phyloP scores from a whole-genome alignment of 208 protist genomes.

The Herpetomonas samuelpessoai region DNA sequence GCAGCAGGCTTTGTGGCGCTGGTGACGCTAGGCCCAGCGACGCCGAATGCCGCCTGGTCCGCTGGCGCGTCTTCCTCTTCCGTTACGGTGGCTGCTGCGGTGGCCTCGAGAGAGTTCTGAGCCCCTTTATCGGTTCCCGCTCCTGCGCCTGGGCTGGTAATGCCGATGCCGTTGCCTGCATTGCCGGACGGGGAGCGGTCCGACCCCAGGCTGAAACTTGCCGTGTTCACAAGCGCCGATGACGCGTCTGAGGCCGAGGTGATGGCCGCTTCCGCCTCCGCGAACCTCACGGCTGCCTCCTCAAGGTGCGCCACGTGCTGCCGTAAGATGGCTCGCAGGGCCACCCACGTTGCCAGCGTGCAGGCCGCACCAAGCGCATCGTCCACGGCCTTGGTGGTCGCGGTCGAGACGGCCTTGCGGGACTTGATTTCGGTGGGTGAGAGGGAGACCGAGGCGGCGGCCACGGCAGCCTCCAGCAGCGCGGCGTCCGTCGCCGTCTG shows the following conservation, averaged over 20 bases:
- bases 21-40: background rate
- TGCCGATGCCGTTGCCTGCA: background rate
- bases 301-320: constrained; percentile 35
- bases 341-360: constrained; percentile 63
- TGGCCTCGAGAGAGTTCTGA: no score
- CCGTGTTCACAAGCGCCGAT: background rate
- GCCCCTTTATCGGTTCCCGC: no score
- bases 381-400: constrained; percentile 22
- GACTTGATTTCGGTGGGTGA: constrained; percentile 1
- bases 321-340: constrained; percentile 50
- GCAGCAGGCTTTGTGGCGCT: background rate
- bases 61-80: background rate
- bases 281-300: background rate
- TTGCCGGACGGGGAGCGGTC: background rate
- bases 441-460: background rate
- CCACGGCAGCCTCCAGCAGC: background rate
- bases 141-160: no score
- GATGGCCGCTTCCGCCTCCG: constrained; percentile 5
- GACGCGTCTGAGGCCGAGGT: background rate
- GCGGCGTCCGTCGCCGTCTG: constrained; percentile 3
- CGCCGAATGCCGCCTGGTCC: background rate
- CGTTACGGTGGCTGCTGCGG: no score
- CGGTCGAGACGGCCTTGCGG: background rate
- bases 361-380: constrained; percentile 46
- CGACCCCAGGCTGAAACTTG: background rate